Evolutionary conservation across 2,329 filamentous ascomycete species (phyloP), one percentile per base, ranked within the genome.

Genomic region (Ceratocystis smalleyi): DNA sequence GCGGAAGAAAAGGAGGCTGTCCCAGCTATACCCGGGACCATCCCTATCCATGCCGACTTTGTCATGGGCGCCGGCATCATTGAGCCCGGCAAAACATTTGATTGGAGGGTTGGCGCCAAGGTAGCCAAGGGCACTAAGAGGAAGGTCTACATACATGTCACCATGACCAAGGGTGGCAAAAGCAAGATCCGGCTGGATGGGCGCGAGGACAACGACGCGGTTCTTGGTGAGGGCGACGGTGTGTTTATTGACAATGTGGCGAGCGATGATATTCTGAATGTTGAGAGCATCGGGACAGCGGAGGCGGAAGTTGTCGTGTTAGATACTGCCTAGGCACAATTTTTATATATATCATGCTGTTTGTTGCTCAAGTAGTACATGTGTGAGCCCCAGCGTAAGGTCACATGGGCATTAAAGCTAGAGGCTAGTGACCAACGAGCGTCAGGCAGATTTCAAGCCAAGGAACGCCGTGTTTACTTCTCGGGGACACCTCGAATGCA

Each of bases 11-110:
- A 79, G 67, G 81, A 78, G 5, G 85, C 83, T 0, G 79, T 83
- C 67, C 84, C 88, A 0, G 75, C 75, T 1, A 76, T 88, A 22
- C 75, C 79, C 0, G 80, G 77, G n/a, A 86, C 86, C 0, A 95
- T 95, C 68, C 88, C 89, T 6, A 86, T 95, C 64, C 87, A 95
- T 72, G 87, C 89, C 10, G 89, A 95, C 75, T 81, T 95, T 61
- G 84, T 87, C 67, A 94, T 95, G 88, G 84, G 82, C 43, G 89
- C 89, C 0, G 85, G 84, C 5, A 83, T 95, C 64, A 81, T 95
- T 64, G 79, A 78, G 6, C 84, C 87, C 0, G 79, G 80, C 32
- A 78, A 78, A 70, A 79, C 75, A 51, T 91, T 92, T 66, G 80
- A 82, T 69, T 94, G 91, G 82, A 83, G 78, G 7, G 76, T 92